Evolutionary conservation across 1,284 basidiomycete genomes (phyloP), one percentile per base, ranked within the genome.

Genomic region (Trichosporon coremiiforme): DNA sequence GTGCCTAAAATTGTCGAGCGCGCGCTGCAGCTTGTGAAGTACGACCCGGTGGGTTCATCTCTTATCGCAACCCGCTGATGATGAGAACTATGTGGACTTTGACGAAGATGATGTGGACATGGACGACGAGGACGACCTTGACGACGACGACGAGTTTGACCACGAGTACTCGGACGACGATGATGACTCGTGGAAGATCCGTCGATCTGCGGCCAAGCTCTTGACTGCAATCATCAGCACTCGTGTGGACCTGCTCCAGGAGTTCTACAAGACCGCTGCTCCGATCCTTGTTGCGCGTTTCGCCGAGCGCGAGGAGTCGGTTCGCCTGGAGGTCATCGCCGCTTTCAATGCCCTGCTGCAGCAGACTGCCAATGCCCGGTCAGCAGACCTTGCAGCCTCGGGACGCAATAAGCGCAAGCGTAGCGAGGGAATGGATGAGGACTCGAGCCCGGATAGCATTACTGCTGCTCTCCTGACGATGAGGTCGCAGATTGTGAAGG

Each of bases 101-200:
- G 90, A 88, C 47, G 91, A 90, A 65, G 93, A 93, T 66, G 93
- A 94, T 65, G 77, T 73, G 12, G 82, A 80, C 57, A 79, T 82
- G 75, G 77, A 76, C 31, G 81, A 74, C n/a, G 75, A 80, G 57
- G 82, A 78, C 55, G 76, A 77, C 4, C 80, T 80, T 9, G 84
- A 81, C 10, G 81, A 83, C 31, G 84, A 84, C 13, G 83, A 85
- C 53, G 81, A 85, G 22, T 84, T 91, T 0, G 93, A 93, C 6
- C 91, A 93, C 1, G 90, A 89, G 74, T 98, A 98, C 81, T 94
- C 94, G 7, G 96, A 99, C 77, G 96, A 99, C 75, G 97, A 99
- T 79, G 97, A 99, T 80, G 91, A 93, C n/a, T 98, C 95, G 0
- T 99, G 98, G 89, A 98, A 98, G 84, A 94, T 98, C 71, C 90